Conservation (phyloP, 140 eudicot genomes). For the Flaveria floridana region DNA sequence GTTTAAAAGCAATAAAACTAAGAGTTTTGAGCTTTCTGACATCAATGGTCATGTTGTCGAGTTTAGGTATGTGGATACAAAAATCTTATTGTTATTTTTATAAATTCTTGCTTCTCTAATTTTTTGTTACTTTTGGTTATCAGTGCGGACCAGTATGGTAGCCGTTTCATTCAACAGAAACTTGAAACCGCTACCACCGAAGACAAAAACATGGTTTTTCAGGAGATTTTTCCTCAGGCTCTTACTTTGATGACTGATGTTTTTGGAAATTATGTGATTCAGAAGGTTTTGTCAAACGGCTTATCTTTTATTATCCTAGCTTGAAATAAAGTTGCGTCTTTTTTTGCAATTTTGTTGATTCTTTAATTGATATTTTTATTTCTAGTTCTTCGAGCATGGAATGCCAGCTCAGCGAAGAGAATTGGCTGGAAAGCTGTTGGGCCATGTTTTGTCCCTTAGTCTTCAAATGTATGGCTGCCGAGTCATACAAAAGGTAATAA, state of each 20-base stretch:
- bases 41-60: constrained; percentile 89
- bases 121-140: constrained; percentile 21
- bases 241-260: constrained; percentile 97
- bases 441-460: constrained; percentile 80
- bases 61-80: constrained; percentile 55
- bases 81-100: neutral
- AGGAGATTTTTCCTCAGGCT: constrained; percentile 91
- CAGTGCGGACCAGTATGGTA: constrained; percentile 98
- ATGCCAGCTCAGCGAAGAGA: constrained; percentile 84
- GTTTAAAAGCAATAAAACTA: constrained; percentile 86
- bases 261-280: constrained; percentile 93
- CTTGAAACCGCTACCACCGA: constrained; percentile 95
- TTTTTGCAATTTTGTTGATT: too few relatives aligned
- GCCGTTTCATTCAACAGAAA: constrained; percentile 96
- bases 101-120: neutral
- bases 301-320: constrained; percentile 15
- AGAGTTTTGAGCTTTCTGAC: constrained; percentile 81
- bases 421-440: constrained; percentile 74
- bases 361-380: neutral
- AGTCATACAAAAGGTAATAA: constrained; percentile 88
- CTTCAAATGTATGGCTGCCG: constrained; percentile 99
- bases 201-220: constrained; percentile 85
- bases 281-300: constrained; percentile 55
- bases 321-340: too few relatives aligned
- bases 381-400: constrained; percentile 95